Conservation (phyloP, 805 yeast genomes). For the Alloascoidea hylecoeti region DNA sequence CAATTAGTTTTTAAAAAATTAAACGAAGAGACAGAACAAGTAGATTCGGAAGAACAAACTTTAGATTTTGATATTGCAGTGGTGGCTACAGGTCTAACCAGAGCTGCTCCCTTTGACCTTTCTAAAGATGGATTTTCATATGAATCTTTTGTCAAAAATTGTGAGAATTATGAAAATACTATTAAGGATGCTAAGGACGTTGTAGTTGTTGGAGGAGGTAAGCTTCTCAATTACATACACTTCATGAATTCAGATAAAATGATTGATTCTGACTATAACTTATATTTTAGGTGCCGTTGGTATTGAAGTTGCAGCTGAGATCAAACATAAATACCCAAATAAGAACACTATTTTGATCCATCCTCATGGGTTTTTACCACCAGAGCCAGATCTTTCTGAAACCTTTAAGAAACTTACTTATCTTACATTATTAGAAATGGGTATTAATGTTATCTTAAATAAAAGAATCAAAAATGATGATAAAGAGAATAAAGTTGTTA, state of each 20-base stretch:
- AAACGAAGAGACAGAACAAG: slow-evolving; percentile 13
- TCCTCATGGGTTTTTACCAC: slow-evolving; percentile 27
- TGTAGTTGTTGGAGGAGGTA: slow-evolving; percentile 27
- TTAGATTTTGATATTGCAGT: background rate
- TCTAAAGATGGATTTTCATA: background rate
- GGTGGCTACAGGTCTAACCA: background rate
- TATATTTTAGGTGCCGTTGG: slow-evolving; percentile 23
- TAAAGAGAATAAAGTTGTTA: slow-evolving; percentile 8
- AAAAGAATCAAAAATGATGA: slow-evolving; percentile 17
- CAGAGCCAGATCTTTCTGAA: slow-evolving; percentile 17
- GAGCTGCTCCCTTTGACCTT: background rate
- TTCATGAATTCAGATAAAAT: too few relatives aligned
- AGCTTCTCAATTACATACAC: background rate
- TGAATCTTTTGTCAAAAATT: slow-evolving; percentile 11
- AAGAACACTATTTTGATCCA: slow-evolving; percentile 23
- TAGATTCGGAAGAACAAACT: background rate
- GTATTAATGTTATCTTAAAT: slow-evolving; percentile 15
- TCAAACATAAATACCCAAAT: slow-evolving; percentile 21
- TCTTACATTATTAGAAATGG: slow-evolving; percentile 9
- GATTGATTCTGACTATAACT: background rate
- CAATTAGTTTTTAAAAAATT: slow-evolving; percentile 19
- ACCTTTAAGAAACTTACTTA: slow-evolving; percentile 10
- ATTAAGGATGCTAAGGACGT: slow-evolving; percentile 19
- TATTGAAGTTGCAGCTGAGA: slow-evolving; percentile 28
- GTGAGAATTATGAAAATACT: slow-evolving; percentile 14